A percentile compares a stretch with the other conserved stretches of the same genome.
These are phyloP conservation scores for Rickenella mellea DNA, from an alignment of 768 basidiomycete species.

Conservation along the genomic window DNA sequence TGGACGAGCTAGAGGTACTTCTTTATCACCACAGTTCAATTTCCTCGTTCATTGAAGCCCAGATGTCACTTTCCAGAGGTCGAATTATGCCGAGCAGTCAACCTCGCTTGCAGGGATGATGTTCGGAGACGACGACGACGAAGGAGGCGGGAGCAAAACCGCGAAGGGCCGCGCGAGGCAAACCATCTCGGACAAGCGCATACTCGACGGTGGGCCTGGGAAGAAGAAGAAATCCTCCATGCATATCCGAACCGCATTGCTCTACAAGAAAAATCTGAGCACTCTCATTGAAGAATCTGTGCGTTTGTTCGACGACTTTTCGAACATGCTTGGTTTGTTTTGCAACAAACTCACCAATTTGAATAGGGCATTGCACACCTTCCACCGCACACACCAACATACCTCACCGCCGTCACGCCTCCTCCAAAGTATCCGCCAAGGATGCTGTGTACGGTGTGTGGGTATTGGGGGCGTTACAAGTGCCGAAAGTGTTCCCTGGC, in stretches of 20 bases:
- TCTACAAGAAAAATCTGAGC: constrained; percentile 75
- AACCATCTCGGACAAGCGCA: constrained; percentile 71
- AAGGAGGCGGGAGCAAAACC: constrained; percentile 33
- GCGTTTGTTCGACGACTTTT: constrained; percentile 18
- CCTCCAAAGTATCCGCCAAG: constrained; percentile 57
- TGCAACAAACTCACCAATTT: neutral
- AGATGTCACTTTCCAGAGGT: constrained; percentile 36
- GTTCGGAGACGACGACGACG: constrained; percentile 34
- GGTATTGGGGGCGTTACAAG: constrained; percentile 73
- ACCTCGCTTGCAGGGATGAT: constrained; percentile 27
- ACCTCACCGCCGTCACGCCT: constrained; percentile 59
- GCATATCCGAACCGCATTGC: constrained; percentile 68
- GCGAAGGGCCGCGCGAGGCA: constrained; percentile 65
- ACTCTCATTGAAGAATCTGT: constrained; percentile 76
- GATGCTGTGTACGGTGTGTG: constrained; percentile 76
- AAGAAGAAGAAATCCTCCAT: constrained; percentile 74
- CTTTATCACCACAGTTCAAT: constrained; percentile 2
- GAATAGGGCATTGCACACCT: constrained; percentile 48
- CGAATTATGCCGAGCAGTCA: constrained; percentile 64
- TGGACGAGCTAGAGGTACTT: constrained; percentile 77
- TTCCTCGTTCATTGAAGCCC: constrained; percentile 4
- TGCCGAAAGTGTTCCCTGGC: constrained; percentile 71
- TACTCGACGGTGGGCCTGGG: constrained; percentile 36
- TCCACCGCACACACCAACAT: constrained; percentile 48
- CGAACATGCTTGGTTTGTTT: neutral